Conservation (phyloP, 2,329 filamentous ascomycete species). For the Periconia sp. region DNA sequence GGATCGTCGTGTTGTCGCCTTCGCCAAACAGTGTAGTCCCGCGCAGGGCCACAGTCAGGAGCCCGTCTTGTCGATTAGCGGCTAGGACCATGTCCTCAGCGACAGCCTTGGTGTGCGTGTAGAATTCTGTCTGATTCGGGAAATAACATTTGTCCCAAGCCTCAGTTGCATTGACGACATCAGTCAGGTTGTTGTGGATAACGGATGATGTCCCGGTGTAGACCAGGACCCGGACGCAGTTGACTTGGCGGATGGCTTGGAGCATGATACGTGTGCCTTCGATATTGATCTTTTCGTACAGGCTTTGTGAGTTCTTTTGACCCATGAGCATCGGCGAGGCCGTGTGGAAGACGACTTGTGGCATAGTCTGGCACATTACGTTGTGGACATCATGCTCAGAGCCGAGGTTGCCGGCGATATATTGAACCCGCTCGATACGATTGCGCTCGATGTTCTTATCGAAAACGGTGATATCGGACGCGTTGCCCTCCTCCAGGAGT, state of each 20-base stretch:
- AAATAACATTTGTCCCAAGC: constrained; percentile 4
- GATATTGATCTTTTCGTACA: no score
- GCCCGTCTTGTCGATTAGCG: constrained; percentile 18
- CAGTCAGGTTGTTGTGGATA: constrained; percentile 18
- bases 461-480: constrained; percentile 10
- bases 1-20: constrained; percentile 13
- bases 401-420: constrained; percentile 13
- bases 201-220: constrained; percentile 26
- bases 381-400: constrained; percentile 2
- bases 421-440: constrained; percentile 8
- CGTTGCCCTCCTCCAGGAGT: constrained; percentile 13
- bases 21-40: constrained; percentile 15
- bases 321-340: constrained; percentile 15
- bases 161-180: constrained; percentile 20
- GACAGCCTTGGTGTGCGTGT: constrained; percentile 20
- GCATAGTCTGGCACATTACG: constrained; percentile 7
- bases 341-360: constrained; percentile 16
- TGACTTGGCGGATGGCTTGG: constrained; percentile 11
- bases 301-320: no score
- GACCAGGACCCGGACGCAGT: constrained; percentile 19
- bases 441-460: constrained; percentile 17
- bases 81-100: constrained; percentile 22
- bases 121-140: constrained; percentile 10
- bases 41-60: constrained; percentile 17
- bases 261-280: constrained; percentile 3